Evolutionary conservation across 768 basidiomycete species (phyloP).

Genomic region (Pulveroboletus sp.): DNA sequence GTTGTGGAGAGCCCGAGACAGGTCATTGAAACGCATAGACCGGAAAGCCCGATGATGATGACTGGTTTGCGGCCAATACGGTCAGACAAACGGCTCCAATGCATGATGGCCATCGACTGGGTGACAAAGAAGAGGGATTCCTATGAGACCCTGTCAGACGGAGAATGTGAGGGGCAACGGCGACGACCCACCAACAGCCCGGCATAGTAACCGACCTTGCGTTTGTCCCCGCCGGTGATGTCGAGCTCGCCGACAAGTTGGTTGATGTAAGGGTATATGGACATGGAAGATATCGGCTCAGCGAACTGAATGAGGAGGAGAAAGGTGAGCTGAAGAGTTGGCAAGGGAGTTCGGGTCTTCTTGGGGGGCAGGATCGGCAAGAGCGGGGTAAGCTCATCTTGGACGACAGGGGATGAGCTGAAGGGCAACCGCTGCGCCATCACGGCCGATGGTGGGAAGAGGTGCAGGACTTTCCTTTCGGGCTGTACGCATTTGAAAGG

Average conservation of each 20-base stretch:
- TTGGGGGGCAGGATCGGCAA: neutral
- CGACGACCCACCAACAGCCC: constrained; percentile 51
- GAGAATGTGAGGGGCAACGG: neutral
- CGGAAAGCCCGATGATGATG: constrained; percentile 58
- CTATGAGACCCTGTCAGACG: constrained; percentile 30
- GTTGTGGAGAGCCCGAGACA: constrained; percentile 66
- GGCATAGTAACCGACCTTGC: constrained; percentile 56
- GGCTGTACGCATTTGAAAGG: neutral
- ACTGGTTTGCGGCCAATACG: constrained; percentile 69
- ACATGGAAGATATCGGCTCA: constrained; percentile 36
- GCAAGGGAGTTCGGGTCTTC: constrained; percentile 29
- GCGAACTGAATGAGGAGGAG: constrained; percentile 32
- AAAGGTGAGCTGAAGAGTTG: constrained; percentile 36
- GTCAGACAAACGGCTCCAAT: constrained; percentile 72
- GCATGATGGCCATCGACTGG: constrained; percentile 62
- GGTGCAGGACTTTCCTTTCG: neutral
- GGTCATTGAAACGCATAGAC: constrained; percentile 62
- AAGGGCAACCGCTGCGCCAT: neutral
- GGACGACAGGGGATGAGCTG: neutral
- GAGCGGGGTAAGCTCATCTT: constrained; percentile 14
- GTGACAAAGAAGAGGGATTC: constrained; percentile 77
- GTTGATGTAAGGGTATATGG: constrained; percentile 47
- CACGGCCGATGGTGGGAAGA: neutral
- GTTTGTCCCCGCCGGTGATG: constrained; percentile 22
- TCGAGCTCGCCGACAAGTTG: constrained; percentile 33